Conservation (phyloP, 768 basidiomycete genomes). For the Collybia sordida region DNA sequence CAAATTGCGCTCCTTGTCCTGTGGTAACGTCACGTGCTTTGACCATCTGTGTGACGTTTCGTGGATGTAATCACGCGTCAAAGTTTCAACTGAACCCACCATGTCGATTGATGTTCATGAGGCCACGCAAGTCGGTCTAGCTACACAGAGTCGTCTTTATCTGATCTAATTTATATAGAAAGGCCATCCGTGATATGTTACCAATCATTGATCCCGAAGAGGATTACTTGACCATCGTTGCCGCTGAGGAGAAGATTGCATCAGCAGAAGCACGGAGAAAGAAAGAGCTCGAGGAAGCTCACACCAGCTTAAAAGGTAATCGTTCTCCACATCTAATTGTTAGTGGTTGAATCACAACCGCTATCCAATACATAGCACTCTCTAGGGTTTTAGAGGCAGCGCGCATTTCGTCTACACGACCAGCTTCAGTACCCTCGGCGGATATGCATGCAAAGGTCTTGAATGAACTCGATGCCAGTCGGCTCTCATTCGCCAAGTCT, state of each 20-base stretch:
- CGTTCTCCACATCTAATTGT: not conserved
- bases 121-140: slow-evolving; percentile 35
- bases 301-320: slow-evolving; percentile 62
- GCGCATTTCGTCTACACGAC: slow-evolving; percentile 67
- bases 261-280: slow-evolving; percentile 54
- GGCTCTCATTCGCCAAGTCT: slow-evolving; percentile 68
- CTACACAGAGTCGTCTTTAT: not conserved
- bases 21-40: not conserved
- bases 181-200: slow-evolving; percentile 67
- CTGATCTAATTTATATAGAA: slow-evolving; percentile 34
- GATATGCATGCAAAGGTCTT: slow-evolving; percentile 58
- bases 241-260: slow-evolving; percentile 69
- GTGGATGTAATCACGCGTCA: slow-evolving; percentile 10
- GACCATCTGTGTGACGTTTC: not conserved
- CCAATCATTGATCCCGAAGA: slow-evolving; percentile 77
- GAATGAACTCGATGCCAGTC: slow-evolving; percentile 63
- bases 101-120: slow-evolving; percentile 47
- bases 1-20: too few relatives aligned
- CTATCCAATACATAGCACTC: slow-evolving; percentile 43
- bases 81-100: not conserved
- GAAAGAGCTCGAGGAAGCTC: slow-evolving; percentile 69
- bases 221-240: slow-evolving; percentile 74
- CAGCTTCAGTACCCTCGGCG: slow-evolving; percentile 65
- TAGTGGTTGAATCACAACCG: not conserved
- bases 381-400: slow-evolving; percentile 67